Conservation (phyloP, 1,284 basidiomycete species). For the Trichosporon asahii region DNA sequence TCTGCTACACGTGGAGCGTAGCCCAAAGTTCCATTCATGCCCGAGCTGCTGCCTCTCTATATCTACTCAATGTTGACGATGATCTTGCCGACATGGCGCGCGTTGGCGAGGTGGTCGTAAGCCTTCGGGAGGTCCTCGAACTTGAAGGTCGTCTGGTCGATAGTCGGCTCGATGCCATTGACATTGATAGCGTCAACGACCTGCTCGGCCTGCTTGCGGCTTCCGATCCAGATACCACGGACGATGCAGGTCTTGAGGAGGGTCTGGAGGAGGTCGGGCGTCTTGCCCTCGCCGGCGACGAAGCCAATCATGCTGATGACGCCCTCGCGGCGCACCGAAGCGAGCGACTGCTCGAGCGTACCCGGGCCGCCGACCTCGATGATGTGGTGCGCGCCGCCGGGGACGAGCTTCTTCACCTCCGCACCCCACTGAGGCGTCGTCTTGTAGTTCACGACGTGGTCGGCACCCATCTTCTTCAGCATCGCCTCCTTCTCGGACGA, state of each 20-base stretch:
- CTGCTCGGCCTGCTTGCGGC: conserved; percentile 47
- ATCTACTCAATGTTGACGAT: conserved; percentile 20
- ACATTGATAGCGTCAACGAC: conserved; percentile 47
- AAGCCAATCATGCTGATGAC: conserved; percentile 58
- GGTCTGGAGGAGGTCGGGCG: conserved; percentile 7
- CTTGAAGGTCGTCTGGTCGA: conserved; percentile 47
- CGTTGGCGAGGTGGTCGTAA: conserved; percentile 43
- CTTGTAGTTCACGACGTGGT: conserved; percentile 35
- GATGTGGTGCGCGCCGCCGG: conserved; percentile 59
- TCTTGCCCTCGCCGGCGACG: conserved; percentile 41
- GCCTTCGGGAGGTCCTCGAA: conserved; percentile 49
- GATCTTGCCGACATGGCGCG: conserved; percentile 44
- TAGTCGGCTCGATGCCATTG: conserved; percentile 46
- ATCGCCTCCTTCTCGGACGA: conserved; percentile 44
- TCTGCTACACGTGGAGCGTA: too few species aligned
- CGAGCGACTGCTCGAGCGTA: conserved; percentile 56
- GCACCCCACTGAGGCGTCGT: conserved; percentile 41
- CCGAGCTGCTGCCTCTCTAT: too few species aligned
- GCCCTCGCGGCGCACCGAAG: conserved; percentile 54
- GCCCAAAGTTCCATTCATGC: too few species aligned
- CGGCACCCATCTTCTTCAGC: conserved; percentile 40
- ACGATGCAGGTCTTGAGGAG: conserved; percentile 14
- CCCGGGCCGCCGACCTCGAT: conserved; percentile 60
- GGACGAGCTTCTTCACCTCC: not conserved
- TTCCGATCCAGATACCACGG: conserved; percentile 34